These are phyloP conservation scores for Pseudomicrostroma phylloplanum DNA, from an alignment of 1,284 basidiomycete genomes.

Conservation along the genomic window DNA sequence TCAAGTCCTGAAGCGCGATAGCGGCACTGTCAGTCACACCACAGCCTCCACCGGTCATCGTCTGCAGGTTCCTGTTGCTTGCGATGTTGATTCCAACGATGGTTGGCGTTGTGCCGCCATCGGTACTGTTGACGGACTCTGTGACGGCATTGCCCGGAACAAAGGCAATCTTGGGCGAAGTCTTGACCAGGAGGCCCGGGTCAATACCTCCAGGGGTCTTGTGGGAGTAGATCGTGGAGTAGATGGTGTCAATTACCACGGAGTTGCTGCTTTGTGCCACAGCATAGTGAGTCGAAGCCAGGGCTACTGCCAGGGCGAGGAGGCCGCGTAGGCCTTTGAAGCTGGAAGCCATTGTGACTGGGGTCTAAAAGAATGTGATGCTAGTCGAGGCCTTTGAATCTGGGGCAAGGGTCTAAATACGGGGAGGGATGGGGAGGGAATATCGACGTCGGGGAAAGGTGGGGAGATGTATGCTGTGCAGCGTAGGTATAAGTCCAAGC, in stretches of 20 bases:
- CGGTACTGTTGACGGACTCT: slow-evolving; percentile 1
- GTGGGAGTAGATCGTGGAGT: neutral
- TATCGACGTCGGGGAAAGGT: too few relatives aligned
- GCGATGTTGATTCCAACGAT: neutral
- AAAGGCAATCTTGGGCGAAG: neutral
- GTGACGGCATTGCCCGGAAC: neutral
- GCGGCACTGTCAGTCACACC: slow-evolving; percentile 32
- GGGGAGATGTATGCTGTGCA: too few relatives aligned
- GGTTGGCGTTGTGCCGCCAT: neutral
- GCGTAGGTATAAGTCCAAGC: too few relatives aligned
- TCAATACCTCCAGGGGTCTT: neutral
- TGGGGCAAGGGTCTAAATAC: too few relatives aligned
- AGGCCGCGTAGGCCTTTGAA: too few relatives aligned
- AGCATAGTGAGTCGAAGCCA: too few relatives aligned
- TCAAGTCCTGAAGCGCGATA: slow-evolving; percentile 32
- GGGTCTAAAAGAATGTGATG: too few relatives aligned
- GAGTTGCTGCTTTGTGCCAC: too few relatives aligned
- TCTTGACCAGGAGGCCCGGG: neutral
- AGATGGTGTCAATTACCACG: neutral
- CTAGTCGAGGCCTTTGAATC: too few relatives aligned
- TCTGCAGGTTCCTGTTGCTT: neutral
- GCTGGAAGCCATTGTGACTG: too few relatives aligned
- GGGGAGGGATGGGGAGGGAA: too few relatives aligned
- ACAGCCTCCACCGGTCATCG: neutral
- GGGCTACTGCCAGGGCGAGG: too few relatives aligned